Conservation (phyloP, 2,329 filamentous ascomycete species). For the Metarhizium guizhouense region DNA sequence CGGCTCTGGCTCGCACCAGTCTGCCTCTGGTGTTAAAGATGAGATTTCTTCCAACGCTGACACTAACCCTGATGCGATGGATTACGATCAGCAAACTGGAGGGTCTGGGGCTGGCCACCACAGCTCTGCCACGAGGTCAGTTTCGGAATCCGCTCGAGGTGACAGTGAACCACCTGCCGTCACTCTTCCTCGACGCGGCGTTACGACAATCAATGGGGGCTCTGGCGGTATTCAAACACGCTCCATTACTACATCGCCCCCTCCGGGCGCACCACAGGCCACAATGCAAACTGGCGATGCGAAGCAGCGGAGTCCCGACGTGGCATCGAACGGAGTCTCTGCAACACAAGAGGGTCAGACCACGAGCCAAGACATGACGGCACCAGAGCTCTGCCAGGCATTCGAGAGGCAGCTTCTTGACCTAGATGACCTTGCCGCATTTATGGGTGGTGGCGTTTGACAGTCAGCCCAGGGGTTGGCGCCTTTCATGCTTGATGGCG, state of each 20-base stretch:
- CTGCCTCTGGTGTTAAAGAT: constrained; percentile 36
- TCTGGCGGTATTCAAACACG: constrained; percentile 40
- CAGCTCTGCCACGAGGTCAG: constrained; percentile 23
- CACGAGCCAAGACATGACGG: constrained; percentile 45
- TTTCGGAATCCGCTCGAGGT: constrained; percentile 33
- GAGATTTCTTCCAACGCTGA: constrained; percentile 46
- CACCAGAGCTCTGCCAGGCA: constrained; percentile 46
- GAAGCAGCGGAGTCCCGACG: constrained; percentile 29
- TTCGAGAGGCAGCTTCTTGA: constrained; percentile 53
- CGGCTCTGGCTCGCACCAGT: constrained; percentile 19
- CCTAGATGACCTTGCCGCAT: constrained; percentile 51
- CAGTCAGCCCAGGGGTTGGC: neutral
- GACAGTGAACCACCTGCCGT: constrained; percentile 42
- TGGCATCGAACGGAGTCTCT: constrained; percentile 21
- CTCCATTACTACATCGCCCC: constrained; percentile 34
- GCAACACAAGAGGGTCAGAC: constrained; percentile 23
- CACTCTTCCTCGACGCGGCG: constrained; percentile 39
- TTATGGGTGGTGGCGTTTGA: constrained; percentile 53
- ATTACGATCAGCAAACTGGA: constrained; percentile 40
- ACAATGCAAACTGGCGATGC: constrained; percentile 18
- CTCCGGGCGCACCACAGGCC: constrained; percentile 19
- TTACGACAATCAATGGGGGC: constrained; percentile 51
- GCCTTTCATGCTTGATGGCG: neutral
- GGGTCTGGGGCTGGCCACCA: constrained; percentile 17
- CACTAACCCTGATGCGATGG: constrained; percentile 47